Conservation (phyloP, 345 rosid genomes). For the Rhizophora apiculata region DNA sequence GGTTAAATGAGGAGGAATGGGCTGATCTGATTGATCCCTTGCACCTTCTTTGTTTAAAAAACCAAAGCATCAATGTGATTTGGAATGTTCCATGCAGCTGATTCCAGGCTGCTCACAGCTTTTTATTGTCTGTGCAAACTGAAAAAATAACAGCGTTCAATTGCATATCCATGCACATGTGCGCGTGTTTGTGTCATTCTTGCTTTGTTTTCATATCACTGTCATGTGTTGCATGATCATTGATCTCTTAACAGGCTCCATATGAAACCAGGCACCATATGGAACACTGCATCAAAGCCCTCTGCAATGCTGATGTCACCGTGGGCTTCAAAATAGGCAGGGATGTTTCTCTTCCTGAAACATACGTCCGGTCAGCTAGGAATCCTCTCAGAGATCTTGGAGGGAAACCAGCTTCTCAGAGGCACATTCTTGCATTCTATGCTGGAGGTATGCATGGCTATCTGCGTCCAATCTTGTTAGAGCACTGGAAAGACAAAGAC, state of each 20-base stretch:
- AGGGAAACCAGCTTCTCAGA: slow-evolving; percentile 68
- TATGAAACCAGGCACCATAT: slow-evolving; percentile 97
- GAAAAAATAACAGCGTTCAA: too few species aligned
- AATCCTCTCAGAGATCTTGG: slow-evolving; percentile 90
- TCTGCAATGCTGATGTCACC: slow-evolving; percentile 91
- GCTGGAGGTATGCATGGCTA: slow-evolving; percentile 90
- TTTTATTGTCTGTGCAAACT: too few species aligned
- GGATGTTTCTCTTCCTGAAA: slow-evolving; percentile 92
- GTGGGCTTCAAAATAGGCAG: slow-evolving; percentile 90
- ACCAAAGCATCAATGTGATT: too few species aligned
- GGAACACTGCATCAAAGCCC: slow-evolving; percentile 93
- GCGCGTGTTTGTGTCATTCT: background rate
- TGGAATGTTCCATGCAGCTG: too few species aligned
- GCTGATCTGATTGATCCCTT: background rate
- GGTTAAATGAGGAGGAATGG: background rate
- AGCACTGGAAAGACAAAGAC: slow-evolving; percentile 87
- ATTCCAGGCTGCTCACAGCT: too few species aligned
- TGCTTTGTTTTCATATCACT: background rate
- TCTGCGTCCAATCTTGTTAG: slow-evolving; percentile 60
- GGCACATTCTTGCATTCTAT: slow-evolving; percentile 76
- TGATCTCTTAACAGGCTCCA: slow-evolving; percentile 62
- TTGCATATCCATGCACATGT: too few species aligned
- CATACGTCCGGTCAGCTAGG: slow-evolving; percentile 85
- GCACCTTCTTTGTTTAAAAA: background rate
- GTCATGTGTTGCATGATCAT: background rate